Percentiles rank a stretch among this genome's conserved stretches.
Conservation (phyloP, 352 stramenopile species). For the Pythium aristosporum region DNA sequence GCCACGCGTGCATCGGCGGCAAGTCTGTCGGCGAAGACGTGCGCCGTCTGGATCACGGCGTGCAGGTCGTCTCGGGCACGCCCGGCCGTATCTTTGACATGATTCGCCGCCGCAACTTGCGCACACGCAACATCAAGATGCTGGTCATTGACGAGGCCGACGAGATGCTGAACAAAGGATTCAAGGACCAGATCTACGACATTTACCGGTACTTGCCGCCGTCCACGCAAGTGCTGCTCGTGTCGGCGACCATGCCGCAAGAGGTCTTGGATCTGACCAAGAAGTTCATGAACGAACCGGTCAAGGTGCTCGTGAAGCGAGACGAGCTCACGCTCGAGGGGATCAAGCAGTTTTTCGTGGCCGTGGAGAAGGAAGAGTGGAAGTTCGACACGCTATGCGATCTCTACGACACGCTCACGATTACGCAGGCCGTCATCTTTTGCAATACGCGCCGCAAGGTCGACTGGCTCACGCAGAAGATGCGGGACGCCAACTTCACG, state of each 20-base stretch:
- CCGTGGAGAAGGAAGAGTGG: conserved; percentile 98
- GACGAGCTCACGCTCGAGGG: conserved; percentile 99
- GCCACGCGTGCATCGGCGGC: conserved; percentile 95
- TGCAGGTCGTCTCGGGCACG: conserved; percentile 95
- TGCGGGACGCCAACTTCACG: conserved; percentile 97
- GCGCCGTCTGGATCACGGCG: conserved; percentile 92
- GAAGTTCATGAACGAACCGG: conserved; percentile 98
- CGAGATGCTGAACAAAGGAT: conserved; percentile 97
- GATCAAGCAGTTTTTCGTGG: conserved; percentile 99
- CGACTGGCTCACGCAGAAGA: conserved; percentile 96
- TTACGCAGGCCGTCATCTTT: conserved; percentile 99
- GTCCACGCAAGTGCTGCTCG: conserved; percentile 92
- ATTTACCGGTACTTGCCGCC: conserved; percentile 95
- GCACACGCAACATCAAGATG: conserved; percentile 91
- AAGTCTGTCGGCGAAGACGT: conserved; percentile 96
- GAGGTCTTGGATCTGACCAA: conserved; percentile 96
- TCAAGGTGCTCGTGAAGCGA: conserved; percentile 96
- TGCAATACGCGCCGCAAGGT: conserved; percentile 99
- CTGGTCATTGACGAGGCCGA: conserved; percentile 98
- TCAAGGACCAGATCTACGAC: conserved; percentile 99
- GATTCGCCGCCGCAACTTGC: conserved; percentile 92
- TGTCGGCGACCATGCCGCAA: conserved; percentile 93
- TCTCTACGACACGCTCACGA: conserved; percentile 99
- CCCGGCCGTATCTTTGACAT: conserved; percentile 98
- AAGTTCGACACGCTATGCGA: conserved; percentile 99